These are phyloP conservation scores for Perilla frutescens DNA, from an alignment of 257 asterid genomes.

Conservation along the genomic window DNA sequence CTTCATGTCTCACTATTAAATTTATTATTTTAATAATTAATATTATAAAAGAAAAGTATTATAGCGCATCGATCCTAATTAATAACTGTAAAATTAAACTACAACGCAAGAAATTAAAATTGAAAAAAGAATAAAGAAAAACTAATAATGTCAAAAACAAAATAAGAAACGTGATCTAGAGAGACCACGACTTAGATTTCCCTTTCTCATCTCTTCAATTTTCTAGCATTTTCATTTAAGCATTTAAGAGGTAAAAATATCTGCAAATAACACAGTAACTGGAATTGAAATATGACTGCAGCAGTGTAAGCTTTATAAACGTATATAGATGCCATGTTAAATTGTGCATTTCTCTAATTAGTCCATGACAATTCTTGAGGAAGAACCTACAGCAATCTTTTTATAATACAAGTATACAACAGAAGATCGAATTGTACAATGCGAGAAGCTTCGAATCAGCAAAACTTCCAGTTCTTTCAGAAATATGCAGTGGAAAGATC, in stretches of 20 bases:
- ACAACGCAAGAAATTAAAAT: too few species aligned
- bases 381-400: conserved; percentile 2
- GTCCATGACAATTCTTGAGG: background rate
- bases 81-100: too few species aligned
- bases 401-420: conserved; percentile 18
- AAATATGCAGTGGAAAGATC: conserved; percentile 12
- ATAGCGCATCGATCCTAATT: too few species aligned
- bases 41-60: too few species aligned
- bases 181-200: too few species aligned
- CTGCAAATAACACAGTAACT: background rate
- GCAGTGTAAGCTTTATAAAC: background rate
- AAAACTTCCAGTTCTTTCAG: background rate
- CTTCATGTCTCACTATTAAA: too few species aligned
- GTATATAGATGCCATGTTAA: background rate
- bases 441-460: background rate
- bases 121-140: too few species aligned
- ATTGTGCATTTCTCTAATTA: background rate
- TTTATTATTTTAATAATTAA: too few species aligned
- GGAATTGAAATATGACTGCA: background rate
- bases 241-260: background rate
- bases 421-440: conserved; percentile 18
- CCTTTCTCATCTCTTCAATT: too few species aligned
- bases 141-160: too few species aligned
- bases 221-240: background rate
- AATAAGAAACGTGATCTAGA: too few species aligned